Evolutionary conservation across 129 eudicot genomes (phyloP).

Genomic region (Scalesia atractyloides): DNA sequence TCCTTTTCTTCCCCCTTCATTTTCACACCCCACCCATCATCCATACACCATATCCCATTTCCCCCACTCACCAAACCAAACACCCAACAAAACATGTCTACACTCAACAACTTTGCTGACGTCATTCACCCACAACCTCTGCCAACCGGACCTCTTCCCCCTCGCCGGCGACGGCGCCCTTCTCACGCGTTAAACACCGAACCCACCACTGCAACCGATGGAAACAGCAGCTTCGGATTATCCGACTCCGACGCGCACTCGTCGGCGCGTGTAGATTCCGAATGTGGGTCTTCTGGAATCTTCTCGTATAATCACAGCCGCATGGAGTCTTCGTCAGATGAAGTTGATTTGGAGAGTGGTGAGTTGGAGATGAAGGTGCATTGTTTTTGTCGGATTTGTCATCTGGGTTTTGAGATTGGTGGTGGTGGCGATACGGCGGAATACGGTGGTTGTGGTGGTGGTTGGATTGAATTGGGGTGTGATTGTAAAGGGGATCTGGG

Average conservation of each 20-base stretch:
- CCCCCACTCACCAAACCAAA: conserved; percentile 8
- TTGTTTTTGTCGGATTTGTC: conserved; percentile 60
- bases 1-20: conserved; percentile 21
- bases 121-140: neutral
- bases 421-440: conserved; percentile 23
- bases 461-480: conserved; percentile 62
- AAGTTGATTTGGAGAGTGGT: conserved; percentile 66
- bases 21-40: neutral
- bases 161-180: conserved; percentile 42
- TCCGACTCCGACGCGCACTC: conserved; percentile 50
- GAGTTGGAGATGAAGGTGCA: conserved; percentile 63
- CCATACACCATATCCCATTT: conserved; percentile 3
- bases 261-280: conserved; percentile 33
- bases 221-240: conserved; percentile 50
- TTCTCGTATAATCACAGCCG: conserved; percentile 40
- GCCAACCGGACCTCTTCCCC: conserved; percentile 13
- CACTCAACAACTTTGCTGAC: conserved; percentile 16
- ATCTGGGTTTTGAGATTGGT: conserved; percentile 40
- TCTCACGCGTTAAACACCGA: conserved; percentile 38
- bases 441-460: conserved; percentile 15
- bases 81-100: conserved; percentile 22
- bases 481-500: conserved; percentile 74
- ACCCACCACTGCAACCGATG: conserved; percentile 30
- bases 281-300: conserved; percentile 42
- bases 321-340: conserved; percentile 31